A percentile compares a stretch with the other conserved stretches of the same genome.
Evolutionary conservation across 352 stramenopile species (phyloP).

Genomic region (Phytophthora pluvialis): DNA sequence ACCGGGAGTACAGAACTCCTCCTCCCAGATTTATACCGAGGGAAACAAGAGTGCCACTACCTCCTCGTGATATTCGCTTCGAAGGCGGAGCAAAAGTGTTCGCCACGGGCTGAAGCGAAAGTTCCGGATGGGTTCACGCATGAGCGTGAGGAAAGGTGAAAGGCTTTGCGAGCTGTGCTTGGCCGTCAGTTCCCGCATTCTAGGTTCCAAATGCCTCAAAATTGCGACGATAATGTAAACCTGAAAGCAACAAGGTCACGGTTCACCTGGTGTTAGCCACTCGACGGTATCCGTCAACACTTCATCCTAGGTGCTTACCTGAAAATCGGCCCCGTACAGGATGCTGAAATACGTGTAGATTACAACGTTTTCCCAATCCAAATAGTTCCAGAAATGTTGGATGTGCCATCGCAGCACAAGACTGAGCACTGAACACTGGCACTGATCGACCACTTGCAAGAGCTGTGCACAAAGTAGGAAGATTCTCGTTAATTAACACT

Average conservation of each 20-base stretch:
- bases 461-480: constrained; percentile 33
- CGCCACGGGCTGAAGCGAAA: constrained; percentile 57
- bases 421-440: constrained; percentile 51
- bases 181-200: constrained; percentile 40
- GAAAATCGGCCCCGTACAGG: constrained; percentile 66
- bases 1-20: background rate
- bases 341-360: constrained; percentile 57
- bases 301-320: constrained; percentile 35
- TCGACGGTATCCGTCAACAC: background rate
- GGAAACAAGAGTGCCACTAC: constrained; percentile 34
- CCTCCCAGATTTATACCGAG: background rate
- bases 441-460: constrained; percentile 47
- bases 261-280: background rate
- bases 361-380: constrained; percentile 69
- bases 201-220: constrained; percentile 55
- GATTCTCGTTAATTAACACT: constrained; percentile 8
- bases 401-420: constrained; percentile 58
- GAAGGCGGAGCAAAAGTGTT: constrained; percentile 49
- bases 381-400: constrained; percentile 77
- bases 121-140: constrained; percentile 47
- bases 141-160: constrained; percentile 41
- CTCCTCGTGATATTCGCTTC: constrained; percentile 59
- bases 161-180: constrained; percentile 36
- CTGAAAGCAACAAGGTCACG: constrained; percentile 27
- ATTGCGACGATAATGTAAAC: constrained; percentile 58